Evolutionary conservation across 495 filamentous ascomycete species (phyloP).

Genomic region (Xanthoparmelia taractica): DNA sequence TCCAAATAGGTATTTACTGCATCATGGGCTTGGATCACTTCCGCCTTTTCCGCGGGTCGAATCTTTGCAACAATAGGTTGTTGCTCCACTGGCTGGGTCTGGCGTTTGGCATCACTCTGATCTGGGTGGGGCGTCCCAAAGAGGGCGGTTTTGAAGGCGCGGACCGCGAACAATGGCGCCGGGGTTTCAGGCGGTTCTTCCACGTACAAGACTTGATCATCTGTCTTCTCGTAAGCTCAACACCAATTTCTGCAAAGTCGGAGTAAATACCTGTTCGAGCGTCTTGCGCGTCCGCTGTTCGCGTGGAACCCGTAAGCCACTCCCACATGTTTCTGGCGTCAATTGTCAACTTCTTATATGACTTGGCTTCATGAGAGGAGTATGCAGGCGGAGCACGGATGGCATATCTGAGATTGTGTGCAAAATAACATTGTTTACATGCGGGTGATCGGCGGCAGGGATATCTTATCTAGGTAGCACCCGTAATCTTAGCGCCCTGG

Average conservation of each 20-base stretch:
- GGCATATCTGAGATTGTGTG: background rate
- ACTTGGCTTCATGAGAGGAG: background rate
- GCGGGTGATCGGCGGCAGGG: background rate
- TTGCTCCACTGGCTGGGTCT: background rate
- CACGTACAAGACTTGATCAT: conserved; percentile 18
- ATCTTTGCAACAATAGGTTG: background rate
- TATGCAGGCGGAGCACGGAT: background rate
- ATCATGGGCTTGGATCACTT: conserved; percentile 15
- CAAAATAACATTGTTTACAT: background rate
- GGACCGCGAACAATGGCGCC: conserved; percentile 85
- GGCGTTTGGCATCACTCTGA: conserved; percentile 17
- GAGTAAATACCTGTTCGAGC: conserved; percentile 15
- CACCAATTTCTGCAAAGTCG: background rate
- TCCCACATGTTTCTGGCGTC: conserved; percentile 28
- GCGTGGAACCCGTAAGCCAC: conserved; percentile 33
- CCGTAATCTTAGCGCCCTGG: background rate
- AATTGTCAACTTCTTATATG: background rate
- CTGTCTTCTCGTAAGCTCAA: conserved; percentile 8
- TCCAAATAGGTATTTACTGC: conserved; percentile 15
- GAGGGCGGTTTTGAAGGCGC: conserved; percentile 82
- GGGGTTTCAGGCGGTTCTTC: conserved; percentile 80
- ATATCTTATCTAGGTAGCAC: background rate
- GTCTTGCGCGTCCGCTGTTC: conserved; percentile 3
- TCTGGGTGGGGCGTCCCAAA: conserved; percentile 65
- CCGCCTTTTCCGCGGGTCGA: conserved; percentile 1